Percentiles rank a stretch among this genome's conserved stretches.
These are phyloP conservation scores for Myxozyma udenii DNA, from an alignment of 805 yeast genomes.

Conservation along the genomic window DNA sequence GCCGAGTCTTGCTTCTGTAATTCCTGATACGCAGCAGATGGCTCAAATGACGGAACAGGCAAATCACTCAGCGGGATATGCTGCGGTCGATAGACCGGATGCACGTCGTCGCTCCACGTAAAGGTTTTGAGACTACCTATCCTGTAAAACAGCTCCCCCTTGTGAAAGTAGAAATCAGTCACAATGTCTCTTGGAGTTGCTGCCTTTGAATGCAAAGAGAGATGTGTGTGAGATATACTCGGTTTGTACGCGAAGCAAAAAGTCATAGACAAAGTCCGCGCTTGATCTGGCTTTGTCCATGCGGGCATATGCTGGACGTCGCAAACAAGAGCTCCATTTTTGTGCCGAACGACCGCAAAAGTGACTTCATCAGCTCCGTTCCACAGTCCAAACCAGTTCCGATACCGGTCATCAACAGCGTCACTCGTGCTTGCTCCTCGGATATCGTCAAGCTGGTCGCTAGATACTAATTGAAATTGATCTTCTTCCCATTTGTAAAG, in stretches of 20 bases:
- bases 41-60: too few species aligned
- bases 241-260: too few species aligned
- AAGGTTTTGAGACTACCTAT: constrained; percentile 17
- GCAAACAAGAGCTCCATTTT: constrained; percentile 8
- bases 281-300: constrained; percentile 21
- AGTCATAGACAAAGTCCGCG: constrained; percentile 18
- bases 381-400: constrained; percentile 28
- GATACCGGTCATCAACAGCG: constrained; percentile 19
- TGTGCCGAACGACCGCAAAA: constrained; percentile 12
- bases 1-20: too few species aligned
- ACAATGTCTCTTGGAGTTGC: constrained; percentile 13
- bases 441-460: constrained; percentile 6
- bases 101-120: constrained; percentile 10
- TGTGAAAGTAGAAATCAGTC: constrained; percentile 23
- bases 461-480: constrained; percentile 8
- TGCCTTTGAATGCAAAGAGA: too few species aligned
- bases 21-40: too few species aligned
- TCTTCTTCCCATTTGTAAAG: constrained; percentile 30
- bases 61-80: too few species aligned
- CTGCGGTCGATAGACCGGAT: constrained; percentile 23
- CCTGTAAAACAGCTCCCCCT: constrained; percentile 22
- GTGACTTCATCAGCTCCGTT: constrained; percentile 9
- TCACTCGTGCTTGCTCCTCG: constrained; percentile 21
- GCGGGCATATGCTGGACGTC: constrained; percentile 12
- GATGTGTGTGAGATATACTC: too few species aligned